Conservation (phyloP, 371 early-diverging fungal species). For the Actinomucor elegans region DNA sequence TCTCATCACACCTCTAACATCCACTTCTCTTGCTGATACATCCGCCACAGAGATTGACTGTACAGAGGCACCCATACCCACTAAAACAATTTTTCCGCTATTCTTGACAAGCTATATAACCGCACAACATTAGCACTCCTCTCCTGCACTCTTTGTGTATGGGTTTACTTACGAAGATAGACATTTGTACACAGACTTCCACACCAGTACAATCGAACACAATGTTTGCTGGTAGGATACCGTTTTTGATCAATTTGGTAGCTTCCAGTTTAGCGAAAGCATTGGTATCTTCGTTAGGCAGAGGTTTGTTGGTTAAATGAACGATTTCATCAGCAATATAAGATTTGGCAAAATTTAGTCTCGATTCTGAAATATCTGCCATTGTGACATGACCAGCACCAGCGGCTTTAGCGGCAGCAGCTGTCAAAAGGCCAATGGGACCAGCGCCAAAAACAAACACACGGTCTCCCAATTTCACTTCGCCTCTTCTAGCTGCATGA, state of each 20-base stretch:
- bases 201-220: conserved; percentile 56
- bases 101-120: conserved; percentile 44
- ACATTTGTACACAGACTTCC: conserved; percentile 54
- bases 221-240: conserved; percentile 34
- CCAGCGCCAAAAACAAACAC: conserved; percentile 66
- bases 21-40: conserved; percentile 46
- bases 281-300: conserved; percentile 35
- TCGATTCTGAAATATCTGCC: conserved; percentile 24
- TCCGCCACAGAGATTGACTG: conserved; percentile 48
- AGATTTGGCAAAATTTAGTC: conserved; percentile 49
- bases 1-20: conserved; percentile 52
- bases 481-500: conserved; percentile 60
- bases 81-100: conserved; percentile 47
- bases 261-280: conserved; percentile 42
- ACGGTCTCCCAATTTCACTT: conserved; percentile 63
- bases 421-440: conserved; percentile 55
- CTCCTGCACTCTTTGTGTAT: no score
- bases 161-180: conserved; percentile 28
- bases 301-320: conserved; percentile 28
- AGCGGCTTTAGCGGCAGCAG: conserved; percentile 54
- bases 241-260: conserved; percentile 20
- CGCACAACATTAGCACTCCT: no score
- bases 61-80: conserved; percentile 52
- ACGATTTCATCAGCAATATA: conserved; percentile 46
- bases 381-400: conserved; percentile 52